Evolutionary conservation across 1,139 yeast species (phyloP), one percentile per base, ranked within the genome.

Genomic region (Schwanniomyces etchellsii): DNA sequence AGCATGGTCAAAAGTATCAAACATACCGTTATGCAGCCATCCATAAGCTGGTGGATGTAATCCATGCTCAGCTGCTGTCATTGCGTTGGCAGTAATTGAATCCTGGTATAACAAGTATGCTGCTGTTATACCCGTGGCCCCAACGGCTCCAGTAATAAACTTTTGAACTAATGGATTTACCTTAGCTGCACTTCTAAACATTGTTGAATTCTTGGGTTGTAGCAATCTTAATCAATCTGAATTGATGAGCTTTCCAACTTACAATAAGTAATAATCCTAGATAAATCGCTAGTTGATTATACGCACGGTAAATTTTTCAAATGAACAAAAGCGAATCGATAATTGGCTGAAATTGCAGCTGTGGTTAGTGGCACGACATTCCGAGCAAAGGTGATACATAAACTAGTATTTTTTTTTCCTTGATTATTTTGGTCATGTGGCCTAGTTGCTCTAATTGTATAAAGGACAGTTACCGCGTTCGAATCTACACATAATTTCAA

Each of bases 61-160:
- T 48, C 99, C 99, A 65, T 91, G 97, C 70, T 91, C 99, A 44
- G 97, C 96, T 44, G 94, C 95, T 34, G 98, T 89, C 95, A 89
- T 85, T 52, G 99, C 98, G 52, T 76, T 78, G 39, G 96, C 96
- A 39, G 84, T 75, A 61, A 80, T 74, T 14, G 85, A 70, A 58
- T 81, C 91, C 50, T 82, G 79, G 64, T 83, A 85, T 52, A 84
- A 70, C 56, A 81, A 62, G 56, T 81, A 81, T 28, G 86, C 78
- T 32, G 88, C 83, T 39, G 81, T 70, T 45, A 80, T 63, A 42
- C 89, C 89, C 37, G 81, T 67, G 34, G 70, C 68, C 40, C 82
- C 82, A 45, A 76, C 79, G 46, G 82, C 74, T 48, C 80, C 80
- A 45, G 75, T 69, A 46, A 80, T 61, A 48, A 69, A 55, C 52